Base-by-base conservation (phyloP, 805 yeast species). In the Lachancea sp. region DNA sequence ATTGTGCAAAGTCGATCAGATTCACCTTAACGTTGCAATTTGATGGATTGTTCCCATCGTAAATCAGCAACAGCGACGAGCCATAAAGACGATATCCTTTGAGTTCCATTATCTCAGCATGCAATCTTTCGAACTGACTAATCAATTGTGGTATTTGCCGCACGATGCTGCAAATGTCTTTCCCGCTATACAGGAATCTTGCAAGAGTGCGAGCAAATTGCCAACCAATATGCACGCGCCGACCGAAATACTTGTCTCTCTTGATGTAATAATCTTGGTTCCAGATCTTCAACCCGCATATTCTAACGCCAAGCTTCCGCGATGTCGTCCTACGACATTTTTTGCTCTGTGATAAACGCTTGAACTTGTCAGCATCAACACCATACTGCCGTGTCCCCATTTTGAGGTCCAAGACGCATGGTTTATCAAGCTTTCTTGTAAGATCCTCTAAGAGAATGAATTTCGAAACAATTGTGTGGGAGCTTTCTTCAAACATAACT, bases 341-440 rank as follows among this genome's bases (percentile, higher is more conserved):
- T 44, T 72, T 72, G 29, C 86, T 68, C 67, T 93, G 99, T 0
- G 96, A 86, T 39, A 68, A 60, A 58, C 81, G 83, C 65, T 93
- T 93, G 40, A 79, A 67, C 12, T 67, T 62, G 5, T 74, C 72
- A 0, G 98, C 97, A 51, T 89, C 95, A n/a, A 91, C 83, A 9
- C 99, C 99, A 58, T 93, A 93, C 65, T 93, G 99, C 47, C 99
- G 74, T 0, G 99, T 91, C 0, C 99, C 99, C 98, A 93, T 93
- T 61, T 93, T 93, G 55, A 93, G 71, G 66, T 93, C 99, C 41
- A 93, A 68, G 0, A 91, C 98, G 60, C 96, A 90, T 0, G 99
- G 97, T 51, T 76, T 77, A 26, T 66, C 70, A 81, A 91, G 79
- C 19, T 87, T 86, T 44, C 81, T 75, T 0, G 98, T 93, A 40